phyloP scores from a whole-genome alignment of 345 rosid species.

The Balakata baccata region DNA sequence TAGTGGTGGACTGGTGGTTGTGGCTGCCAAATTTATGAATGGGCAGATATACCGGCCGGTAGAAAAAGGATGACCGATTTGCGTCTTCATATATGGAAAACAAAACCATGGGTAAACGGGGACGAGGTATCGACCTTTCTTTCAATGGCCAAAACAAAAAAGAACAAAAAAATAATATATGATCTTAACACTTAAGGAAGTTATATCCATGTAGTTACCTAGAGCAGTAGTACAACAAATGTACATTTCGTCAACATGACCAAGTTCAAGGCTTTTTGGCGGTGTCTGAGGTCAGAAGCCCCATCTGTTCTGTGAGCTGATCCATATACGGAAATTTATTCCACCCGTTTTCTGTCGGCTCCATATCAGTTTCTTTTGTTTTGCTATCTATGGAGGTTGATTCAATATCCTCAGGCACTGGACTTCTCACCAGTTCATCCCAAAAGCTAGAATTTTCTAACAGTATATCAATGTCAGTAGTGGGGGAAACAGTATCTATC shows the following conservation, averaged over 20 bases:
- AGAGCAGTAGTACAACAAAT: neutral
- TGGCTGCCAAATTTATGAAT: too few species aligned
- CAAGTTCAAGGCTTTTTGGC: conserved; percentile 35
- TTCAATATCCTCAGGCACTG: conserved; percentile 57
- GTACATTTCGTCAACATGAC: conserved; percentile 14
- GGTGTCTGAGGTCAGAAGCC: conserved; percentile 59
- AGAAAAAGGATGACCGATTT: neutral
- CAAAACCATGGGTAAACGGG: conserved; percentile 8
- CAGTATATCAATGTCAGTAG: conserved; percentile 64
- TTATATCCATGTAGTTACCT: conserved; percentile 14
- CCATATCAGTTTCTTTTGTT: conserved; percentile 31
- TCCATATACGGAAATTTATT: conserved; percentile 51
- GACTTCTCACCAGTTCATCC: conserved; percentile 55
- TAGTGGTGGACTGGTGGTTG: too few species aligned
- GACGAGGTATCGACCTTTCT: conserved; percentile 14
- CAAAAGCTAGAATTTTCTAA: conserved; percentile 51
- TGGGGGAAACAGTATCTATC: conserved; percentile 44
- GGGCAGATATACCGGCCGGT: too few species aligned
- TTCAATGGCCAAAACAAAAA: conserved; percentile 19
- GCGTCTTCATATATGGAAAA: conserved; percentile 11
- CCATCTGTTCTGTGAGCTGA: conserved; percentile 83
- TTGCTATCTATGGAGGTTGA: conserved; percentile 41
- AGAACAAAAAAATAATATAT: neutral
- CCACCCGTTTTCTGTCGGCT: conserved; percentile 46
- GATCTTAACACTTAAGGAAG: neutral